Evolutionary conservation across 208 protist species (phyloP), one percentile per base, ranked within the genome.

Genomic region (Vickermania ingenoplastis): DNA sequence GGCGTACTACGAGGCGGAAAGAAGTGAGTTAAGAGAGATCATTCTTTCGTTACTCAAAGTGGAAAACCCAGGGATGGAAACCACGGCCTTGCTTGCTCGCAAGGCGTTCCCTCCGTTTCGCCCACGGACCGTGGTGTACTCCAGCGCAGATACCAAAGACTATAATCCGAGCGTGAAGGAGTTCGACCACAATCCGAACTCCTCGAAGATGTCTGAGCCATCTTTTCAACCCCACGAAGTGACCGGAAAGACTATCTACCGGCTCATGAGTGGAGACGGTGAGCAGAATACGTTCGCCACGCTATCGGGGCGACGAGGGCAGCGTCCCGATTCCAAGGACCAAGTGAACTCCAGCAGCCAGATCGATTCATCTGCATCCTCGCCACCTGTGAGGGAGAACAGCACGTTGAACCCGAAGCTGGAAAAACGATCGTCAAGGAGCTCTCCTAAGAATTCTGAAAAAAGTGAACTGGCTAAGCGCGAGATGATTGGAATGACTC

Each of bases 1-100:
- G 51, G 69, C 79, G n/a, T 77, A 79, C 31, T 85, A 81, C 22
- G 86, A 93, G 52, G 71, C 83, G 0, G 86, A 93, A 53, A 62
- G 83, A 23, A 64, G 71, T 21, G 86, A 90, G 54, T 82, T 91
- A 62, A 77, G 83, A 52, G 60, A 68, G 30, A 70, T 73, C 51
- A 29, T 67, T 7, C 54, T 53, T 49, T 71, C 80, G 1, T 36
- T 92, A 29, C 53, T 87, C 2, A 71, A 85, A 30, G 65, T 53
- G 11, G 65, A 57, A 11, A 68, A 70, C 26, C 36, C 48, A 0
- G 57, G 30, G 14, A 3, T 49, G 1, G 41, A 50, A 17, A 23
- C 51, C 4, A 27, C 53, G 41, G 29, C 54, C 54, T 7, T 29
- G 5, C 13, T 41, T 26, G 17, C 54, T 24, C 25, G n/a, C 54